Conservation (phyloP, 441 rosid genomes). For the Pelargonium citronellum region DNA sequence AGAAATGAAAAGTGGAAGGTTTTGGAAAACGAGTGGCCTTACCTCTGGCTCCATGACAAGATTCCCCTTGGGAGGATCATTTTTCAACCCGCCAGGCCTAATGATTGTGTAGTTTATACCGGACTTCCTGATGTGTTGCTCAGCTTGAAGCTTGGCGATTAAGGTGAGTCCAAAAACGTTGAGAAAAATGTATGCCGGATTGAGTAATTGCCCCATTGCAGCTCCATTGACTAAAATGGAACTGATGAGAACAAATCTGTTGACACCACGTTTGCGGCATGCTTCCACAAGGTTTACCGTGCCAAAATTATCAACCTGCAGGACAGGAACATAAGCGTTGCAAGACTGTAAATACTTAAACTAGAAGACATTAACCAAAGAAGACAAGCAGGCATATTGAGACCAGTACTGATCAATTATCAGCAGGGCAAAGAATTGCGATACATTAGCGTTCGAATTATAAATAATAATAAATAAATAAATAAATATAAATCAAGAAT, state of each 20-base stretch:
- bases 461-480: no score
- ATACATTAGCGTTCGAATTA: no score
- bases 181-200: slow-evolving; percentile 82
- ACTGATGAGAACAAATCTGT: slow-evolving; percentile 67
- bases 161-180: slow-evolving; percentile 75
- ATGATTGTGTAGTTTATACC: slow-evolving; percentile 77
- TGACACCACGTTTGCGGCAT: slow-evolving; percentile 54
- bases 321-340: background rate
- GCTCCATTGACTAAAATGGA: slow-evolving; percentile 91
- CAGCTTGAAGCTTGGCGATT: slow-evolving; percentile 87
- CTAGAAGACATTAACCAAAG: background rate
- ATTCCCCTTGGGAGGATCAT: slow-evolving; percentile 71
- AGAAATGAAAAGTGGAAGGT: no score
- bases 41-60: slow-evolving; percentile 85
- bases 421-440: no score
- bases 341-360: background rate
- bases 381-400: no score
- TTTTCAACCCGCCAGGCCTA: slow-evolving; percentile 77
- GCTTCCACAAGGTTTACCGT: slow-evolving; percentile 81
- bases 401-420: no score
- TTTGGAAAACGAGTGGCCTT: slow-evolving; percentile 7
- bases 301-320: slow-evolving; percentile 75
- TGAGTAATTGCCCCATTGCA: slow-evolving; percentile 82
- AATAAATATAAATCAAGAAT: no score
- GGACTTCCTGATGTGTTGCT: slow-evolving; percentile 59